Percentiles rank a stretch among this genome's conserved stretches.
phyloP scores from a whole-genome alignment of 805 yeast genomes.

The Metschnikowia drakensbergensis region DNA sequence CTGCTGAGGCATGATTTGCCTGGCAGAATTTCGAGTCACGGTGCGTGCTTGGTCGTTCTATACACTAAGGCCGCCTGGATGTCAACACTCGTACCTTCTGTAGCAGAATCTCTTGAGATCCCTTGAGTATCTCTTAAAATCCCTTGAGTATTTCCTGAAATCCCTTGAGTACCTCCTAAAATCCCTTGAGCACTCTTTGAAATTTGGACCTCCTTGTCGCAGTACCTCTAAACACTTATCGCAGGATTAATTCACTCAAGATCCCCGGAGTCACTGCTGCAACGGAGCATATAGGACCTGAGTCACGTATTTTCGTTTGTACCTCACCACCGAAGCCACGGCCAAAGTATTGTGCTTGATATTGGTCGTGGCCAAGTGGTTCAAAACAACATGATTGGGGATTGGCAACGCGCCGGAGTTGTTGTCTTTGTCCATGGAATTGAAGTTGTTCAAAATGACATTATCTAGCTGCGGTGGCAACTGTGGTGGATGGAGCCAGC shows the following conservation, averaged over 20 bases:
- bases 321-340: slow-evolving; percentile 87
- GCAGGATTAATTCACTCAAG: background rate
- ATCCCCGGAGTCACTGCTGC: slow-evolving; percentile 9
- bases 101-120: no score
- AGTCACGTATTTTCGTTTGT: slow-evolving; percentile 83
- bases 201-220: no score
- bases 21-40: no score
- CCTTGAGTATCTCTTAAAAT: no score
- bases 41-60: no score
- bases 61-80: no score
- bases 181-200: no score
- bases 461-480: slow-evolving; percentile 95
- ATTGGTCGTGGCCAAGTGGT: slow-evolving; percentile 93
- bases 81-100: no score
- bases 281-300: slow-evolving; percentile 86
- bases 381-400: slow-evolving; percentile 91
- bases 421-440: slow-evolving; percentile 61
- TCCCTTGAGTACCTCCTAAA: no score
- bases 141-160: no score
- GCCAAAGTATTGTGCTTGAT: slow-evolving; percentile 92
- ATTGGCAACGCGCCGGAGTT: slow-evolving; percentile 86
- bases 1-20: no score
- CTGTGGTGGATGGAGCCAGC: slow-evolving; percentile 88
- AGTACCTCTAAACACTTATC: no score
- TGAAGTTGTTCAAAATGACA: slow-evolving; percentile 78